Evolutionary conservation across 164 flowering plant species (phyloP).

Genomic region (Dillenia turbinata): DNA sequence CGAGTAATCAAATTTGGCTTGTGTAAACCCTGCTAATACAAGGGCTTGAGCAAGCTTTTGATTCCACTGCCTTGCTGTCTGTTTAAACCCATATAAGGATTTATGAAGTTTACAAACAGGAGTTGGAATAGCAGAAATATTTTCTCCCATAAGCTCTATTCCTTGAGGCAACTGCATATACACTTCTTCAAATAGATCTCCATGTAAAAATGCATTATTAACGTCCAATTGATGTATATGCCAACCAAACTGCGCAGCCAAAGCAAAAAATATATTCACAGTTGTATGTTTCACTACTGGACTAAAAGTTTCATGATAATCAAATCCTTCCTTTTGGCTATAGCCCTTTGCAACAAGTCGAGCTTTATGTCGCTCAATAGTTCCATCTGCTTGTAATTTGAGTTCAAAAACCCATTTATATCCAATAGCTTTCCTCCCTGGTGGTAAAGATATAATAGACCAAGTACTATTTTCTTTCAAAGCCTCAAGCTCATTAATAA

Average conservation of each 20-base stretch:
- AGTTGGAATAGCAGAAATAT: no score
- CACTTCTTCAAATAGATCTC: neutral
- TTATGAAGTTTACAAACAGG: neutral
- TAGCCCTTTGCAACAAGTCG: neutral
- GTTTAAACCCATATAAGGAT: slow-evolving; percentile 1
- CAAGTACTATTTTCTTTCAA: neutral
- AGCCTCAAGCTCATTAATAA: slow-evolving; percentile 1
- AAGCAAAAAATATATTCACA: neutral
- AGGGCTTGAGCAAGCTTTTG: neutral
- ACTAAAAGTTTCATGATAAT: slow-evolving; percentile 2
- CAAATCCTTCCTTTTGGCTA: neutral
- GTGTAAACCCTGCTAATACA: neutral
- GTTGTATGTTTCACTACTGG: neutral
- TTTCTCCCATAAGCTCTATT: neutral
- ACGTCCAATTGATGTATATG: neutral
- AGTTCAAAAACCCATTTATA: slow-evolving; percentile 5
- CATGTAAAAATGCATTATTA: slow-evolving; percentile 1
- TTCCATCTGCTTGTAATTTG: neutral
- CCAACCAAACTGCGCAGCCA: neutral
- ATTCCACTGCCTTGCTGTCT: neutral
- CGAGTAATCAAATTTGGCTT: neutral
- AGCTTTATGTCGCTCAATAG: neutral
- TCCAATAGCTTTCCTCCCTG: neutral
- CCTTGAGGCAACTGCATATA: neutral
- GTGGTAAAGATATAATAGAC: neutral